Base-by-base conservation (phyloP, 2,329 filamentous ascomycete species). In the Trichoderma cornu-damae region DNA sequence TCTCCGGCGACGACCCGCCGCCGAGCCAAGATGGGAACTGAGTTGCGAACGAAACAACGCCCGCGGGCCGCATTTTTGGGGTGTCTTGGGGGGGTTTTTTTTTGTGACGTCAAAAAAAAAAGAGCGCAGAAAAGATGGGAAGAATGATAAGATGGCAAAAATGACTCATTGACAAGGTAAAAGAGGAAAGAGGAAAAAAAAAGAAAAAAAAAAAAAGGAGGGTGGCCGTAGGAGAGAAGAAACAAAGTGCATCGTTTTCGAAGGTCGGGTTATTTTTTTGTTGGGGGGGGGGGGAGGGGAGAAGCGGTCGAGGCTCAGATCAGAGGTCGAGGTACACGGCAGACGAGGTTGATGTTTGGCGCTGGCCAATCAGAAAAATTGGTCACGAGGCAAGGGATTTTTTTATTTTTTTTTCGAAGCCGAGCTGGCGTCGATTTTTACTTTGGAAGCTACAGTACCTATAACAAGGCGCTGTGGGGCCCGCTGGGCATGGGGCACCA, bases 311-410 rank as follows among this genome's bases (percentile, higher is more conserved):
- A 59, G 32, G 46, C 54, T 51, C 58, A 62, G 68, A 71, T 71
- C 69, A 70, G 65, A 69, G 65, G 62, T 66, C 55, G 58, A 60
- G 64, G 66, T 68, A 68, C 67, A 66, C 64, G 63, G 69, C 67
- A 64, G 62, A 63, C 63, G 62, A 70, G 65, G 66, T 69, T n/a
- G 68, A 69, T 65, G 68, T 67, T n/a, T 63, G 66, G 62, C 47
- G 57, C 63, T 51, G 66, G 63, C 71, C 71, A 73, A 73, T 73
- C 69, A 73, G 65, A 73, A 73, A n/a, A 72, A 71, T 64, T 68
- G 68, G 65, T 66, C 68, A 65, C 65, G 63, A 60, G 60, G 62
- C 64, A 67, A 49, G 64, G 63, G 65, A 68, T 70, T 68, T 66
- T 69, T 71, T 68, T 69, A 63, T 64, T 68, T 70, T 68, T 66